These are phyloP conservation scores for Shiraia bambusicola DNA, from an alignment of 2,329 filamentous ascomycete genomes.

Conservation along the genomic window DNA sequence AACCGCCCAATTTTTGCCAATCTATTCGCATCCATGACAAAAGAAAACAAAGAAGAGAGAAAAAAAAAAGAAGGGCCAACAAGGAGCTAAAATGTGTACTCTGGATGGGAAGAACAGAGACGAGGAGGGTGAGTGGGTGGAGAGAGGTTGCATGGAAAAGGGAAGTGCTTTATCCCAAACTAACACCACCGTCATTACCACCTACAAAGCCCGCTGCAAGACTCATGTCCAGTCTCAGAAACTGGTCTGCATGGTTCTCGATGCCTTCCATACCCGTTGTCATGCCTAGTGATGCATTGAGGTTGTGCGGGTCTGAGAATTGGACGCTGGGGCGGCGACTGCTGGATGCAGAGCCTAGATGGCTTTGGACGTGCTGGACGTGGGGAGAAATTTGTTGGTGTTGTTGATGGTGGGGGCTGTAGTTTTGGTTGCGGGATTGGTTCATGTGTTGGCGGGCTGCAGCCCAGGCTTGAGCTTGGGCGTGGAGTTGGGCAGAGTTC, in stretches of 20 bases:
- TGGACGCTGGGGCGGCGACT: constrained; percentile 35
- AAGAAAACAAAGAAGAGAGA: no score
- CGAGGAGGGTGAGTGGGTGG: no score
- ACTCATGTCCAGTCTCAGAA: constrained; percentile 37
- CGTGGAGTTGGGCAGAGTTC: constrained; percentile 21
- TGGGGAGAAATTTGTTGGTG: constrained; percentile 32
- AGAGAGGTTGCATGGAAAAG: no score
- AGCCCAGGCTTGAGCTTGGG: constrained; percentile 31
- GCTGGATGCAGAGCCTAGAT: constrained; percentile 35
- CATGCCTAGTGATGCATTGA: constrained; percentile 22
- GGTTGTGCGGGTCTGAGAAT: constrained; percentile 33
- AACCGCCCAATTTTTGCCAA: no score
- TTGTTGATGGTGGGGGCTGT: constrained; percentile 31
- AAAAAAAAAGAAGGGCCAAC: no score
- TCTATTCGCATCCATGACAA: no score
- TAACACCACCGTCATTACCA: neutral
- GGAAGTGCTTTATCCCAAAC: neutral
- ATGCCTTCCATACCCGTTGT: constrained; percentile 38
- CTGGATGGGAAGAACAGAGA: no score
- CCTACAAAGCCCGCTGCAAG: constrained; percentile 10
- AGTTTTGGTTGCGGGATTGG: constrained; percentile 37
- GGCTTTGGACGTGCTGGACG: constrained; percentile 19
- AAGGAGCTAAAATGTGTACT: no score
- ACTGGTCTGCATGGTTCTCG: constrained; percentile 35
- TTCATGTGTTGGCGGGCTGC: constrained; percentile 42